Evolutionary conservation across 2,329 filamentous ascomycete genomes (phyloP), one percentile per base, ranked within the genome.

Genomic region (Mycosphaerella sp.): DNA sequence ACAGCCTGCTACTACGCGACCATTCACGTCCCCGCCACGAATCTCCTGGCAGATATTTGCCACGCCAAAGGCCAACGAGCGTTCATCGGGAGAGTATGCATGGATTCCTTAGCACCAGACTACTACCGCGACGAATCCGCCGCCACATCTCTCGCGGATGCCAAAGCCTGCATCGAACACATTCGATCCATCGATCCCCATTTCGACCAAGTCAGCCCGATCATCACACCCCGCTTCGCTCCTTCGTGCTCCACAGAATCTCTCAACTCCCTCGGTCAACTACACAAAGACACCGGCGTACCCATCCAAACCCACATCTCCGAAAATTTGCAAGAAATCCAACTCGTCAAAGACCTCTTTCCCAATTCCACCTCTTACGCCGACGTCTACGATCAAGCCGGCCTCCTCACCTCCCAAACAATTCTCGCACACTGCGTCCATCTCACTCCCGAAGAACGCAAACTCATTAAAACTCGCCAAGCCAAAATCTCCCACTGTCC

Each of bases 1-100:
- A 93, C 88, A 9, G 90, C 90, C 5, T 82, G 89, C n/a, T 97
- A 97, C 78, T 97, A 87, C 70, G 92, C 92, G 55, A 97, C 93
- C 26, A 83, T 89, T 59, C 85, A 95, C 69, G 87, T 95, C 1
- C 78, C 81, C 0, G 83, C 90, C 1, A 98, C 93, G n/a, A 96
- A 95, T 68, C 79, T 95, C 6, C 84, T 98, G 5, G 87, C 91
- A 0, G 83, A 89, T 59, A 80, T 96, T 14, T 96, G 92, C 66
- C 77, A 88, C n/a, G 68, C 74, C 0, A 75, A 81, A 26, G 93
- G 93, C 43, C 93, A 98, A 73, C 80, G 93, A 50, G 93, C 93
- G 6, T 87, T 97, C 60, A 81, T 98, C 40, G 93, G 93, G 32
- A 80, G 93, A 40, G 88, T 95, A n/a, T 96, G 91, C 76, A 97